A percentile compares a stretch with the other conserved stretches of the same genome.
phyloP scores from a whole-genome alignment of 805 yeast species.

The Suhomyces xylopsoci region DNA sequence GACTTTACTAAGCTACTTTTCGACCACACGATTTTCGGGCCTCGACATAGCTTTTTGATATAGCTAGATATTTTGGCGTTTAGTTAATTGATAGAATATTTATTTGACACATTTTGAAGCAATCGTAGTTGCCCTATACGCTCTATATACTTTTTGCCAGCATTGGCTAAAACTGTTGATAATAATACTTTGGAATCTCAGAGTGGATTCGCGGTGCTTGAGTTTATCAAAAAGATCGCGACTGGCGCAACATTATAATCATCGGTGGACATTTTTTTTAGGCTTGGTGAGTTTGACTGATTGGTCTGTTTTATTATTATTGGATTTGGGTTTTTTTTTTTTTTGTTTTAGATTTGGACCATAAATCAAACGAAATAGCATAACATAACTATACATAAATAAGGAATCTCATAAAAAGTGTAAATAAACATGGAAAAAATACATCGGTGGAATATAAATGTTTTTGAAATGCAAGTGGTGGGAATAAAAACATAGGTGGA shows the following conservation, averaged over 20 bases:
- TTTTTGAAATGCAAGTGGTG: slow-evolving; percentile 1
- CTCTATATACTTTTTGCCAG: not conserved
- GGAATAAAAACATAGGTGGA: not conserved
- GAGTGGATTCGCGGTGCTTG: not conserved
- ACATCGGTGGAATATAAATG: not conserved
- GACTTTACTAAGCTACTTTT: too few species aligned
- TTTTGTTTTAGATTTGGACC: not conserved
- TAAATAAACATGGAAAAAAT: not conserved
- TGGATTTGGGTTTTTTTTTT: not conserved
- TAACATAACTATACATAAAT: slow-evolving; percentile 3
- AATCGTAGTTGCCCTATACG: slow-evolving; percentile 1
- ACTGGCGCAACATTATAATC: not conserved
- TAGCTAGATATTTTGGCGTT: too few species aligned
- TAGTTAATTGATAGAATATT: not conserved
- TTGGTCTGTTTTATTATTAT: not conserved
- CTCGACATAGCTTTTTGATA: too few species aligned
- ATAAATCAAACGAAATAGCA: not conserved
- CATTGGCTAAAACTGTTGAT: not conserved
- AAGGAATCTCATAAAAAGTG: not conserved
- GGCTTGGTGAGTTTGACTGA: not conserved
- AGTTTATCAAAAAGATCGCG: not conserved
- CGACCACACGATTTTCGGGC: too few species aligned
- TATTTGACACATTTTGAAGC: not conserved
- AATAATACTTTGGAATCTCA: not conserved
- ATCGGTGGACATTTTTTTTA: not conserved